Evolutionary conservation across 129 eudicot genomes (phyloP).

Genomic region (Lonicera japonica): DNA sequence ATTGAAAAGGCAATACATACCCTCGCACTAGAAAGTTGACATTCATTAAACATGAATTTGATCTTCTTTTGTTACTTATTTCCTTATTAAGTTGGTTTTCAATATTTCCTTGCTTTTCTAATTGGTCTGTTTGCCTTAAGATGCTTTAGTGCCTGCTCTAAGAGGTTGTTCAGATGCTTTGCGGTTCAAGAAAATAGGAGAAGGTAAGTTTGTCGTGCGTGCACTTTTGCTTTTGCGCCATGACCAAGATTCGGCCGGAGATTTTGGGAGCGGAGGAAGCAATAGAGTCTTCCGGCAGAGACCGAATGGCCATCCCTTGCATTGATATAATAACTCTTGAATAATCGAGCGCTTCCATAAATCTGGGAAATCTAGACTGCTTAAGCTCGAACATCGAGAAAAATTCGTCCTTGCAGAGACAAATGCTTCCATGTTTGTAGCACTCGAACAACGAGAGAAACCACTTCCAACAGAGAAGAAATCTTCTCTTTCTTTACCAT

Average conservation of each 20-base stretch:
- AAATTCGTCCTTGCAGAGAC: slow-evolving; percentile 50
- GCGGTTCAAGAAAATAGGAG: not conserved
- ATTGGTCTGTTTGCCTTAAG: no score
- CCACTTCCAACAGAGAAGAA: slow-evolving; percentile 42
- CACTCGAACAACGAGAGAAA: slow-evolving; percentile 55
- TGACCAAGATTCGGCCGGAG: slow-evolving; percentile 86
- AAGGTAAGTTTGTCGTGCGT: slow-evolving; percentile 21
- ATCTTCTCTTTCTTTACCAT: slow-evolving; percentile 33
- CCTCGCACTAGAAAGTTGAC: not conserved
- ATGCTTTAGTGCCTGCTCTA: not conserved
- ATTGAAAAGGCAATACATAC: not conserved
- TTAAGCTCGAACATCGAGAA: slow-evolving; percentile 62
- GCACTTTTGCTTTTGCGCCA: slow-evolving; percentile 58
- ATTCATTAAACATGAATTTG: not conserved
- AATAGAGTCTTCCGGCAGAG: slow-evolving; percentile 63
- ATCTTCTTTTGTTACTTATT: no score
- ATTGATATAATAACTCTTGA: slow-evolving; percentile 55
- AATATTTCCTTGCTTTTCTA: no score
- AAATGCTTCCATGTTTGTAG: slow-evolving; percentile 39
- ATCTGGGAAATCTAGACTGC: slow-evolving; percentile 35
- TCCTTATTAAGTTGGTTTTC: not conserved
- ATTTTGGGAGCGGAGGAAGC: slow-evolving; percentile 88
- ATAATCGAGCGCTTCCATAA: slow-evolving; percentile 37
- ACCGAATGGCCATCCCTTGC: slow-evolving; percentile 96
- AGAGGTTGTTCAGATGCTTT: not conserved